A percentile compares a stretch with the other conserved stretches of the same genome.
phyloP scores from a whole-genome alignment of 371 early-diverging fungal species.

The Mucor velutinosus region DNA sequence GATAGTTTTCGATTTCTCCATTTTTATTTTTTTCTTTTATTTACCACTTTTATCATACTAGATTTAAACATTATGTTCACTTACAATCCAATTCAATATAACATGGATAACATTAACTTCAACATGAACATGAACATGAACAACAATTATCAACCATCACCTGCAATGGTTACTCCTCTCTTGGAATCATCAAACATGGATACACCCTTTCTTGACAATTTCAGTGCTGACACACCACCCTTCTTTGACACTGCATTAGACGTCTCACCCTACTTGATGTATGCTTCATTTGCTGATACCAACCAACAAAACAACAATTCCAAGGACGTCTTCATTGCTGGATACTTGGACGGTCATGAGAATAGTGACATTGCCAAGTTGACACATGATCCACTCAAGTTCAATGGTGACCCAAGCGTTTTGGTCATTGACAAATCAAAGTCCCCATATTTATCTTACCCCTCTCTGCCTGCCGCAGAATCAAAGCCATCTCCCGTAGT shows the following conservation, averaged over 20 bases:
- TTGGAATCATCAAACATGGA: conserved; percentile 13
- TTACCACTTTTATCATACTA: neutral
- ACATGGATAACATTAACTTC: no score
- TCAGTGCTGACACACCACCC: conserved; percentile 12
- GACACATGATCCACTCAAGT: conserved; percentile 14
- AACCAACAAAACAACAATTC: neutral
- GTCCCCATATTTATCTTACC: neutral
- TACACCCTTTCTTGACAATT: conserved; percentile 15
- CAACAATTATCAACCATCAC: neutral
- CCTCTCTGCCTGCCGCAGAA: neutral
- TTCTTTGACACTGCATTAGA: conserved; percentile 13
- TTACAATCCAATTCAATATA: neutral
- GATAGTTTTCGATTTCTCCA: neutral
- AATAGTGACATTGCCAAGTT: conserved; percentile 1
- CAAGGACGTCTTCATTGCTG: conserved; percentile 13
- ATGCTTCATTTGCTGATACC: neutral
- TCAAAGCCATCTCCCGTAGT: conserved; percentile 10
- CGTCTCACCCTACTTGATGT: conserved; percentile 13
- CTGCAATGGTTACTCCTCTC: conserved; percentile 16
- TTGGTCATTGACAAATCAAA: conserved; percentile 31
- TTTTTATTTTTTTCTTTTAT: conserved; percentile 2
- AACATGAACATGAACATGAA: neutral
- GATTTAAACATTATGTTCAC: neutral
- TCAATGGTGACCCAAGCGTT: conserved; percentile 25
- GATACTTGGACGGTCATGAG: conserved; percentile 11